A percentile compares a stretch with the other conserved stretches of the same genome.
Conservation (phyloP, 176 grass and related monocot genomes). For the Zea mays region DNA sequence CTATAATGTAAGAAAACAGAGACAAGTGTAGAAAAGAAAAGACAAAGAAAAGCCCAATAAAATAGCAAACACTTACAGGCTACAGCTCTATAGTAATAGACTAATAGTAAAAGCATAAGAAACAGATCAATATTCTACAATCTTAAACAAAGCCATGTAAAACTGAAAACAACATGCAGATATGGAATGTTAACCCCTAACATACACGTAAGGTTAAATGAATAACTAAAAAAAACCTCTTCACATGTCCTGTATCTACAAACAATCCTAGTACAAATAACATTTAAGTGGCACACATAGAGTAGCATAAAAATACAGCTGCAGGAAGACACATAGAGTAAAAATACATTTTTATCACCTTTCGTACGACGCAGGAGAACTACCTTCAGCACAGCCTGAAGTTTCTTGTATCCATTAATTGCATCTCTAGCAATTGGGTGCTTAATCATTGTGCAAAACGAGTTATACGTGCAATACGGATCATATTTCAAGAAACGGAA, state of each 20-base stretch:
- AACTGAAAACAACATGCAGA: background rate
- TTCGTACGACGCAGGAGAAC: slow-evolving; percentile 91
- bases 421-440: slow-evolving; percentile 83
- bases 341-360: slow-evolving; percentile 57
- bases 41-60: background rate
- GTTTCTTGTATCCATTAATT: slow-evolving; percentile 80
- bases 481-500: slow-evolving; percentile 98
- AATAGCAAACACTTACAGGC: slow-evolving; percentile 26
- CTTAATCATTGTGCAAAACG: slow-evolving; percentile 86
- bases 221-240: slow-evolving; percentile 16
- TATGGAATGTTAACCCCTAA: background rate
- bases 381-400: slow-evolving; percentile 82
- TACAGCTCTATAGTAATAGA: background rate
- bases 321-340: slow-evolving; percentile 13
- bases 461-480: slow-evolving; percentile 73
- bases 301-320: no score
- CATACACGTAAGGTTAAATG: slow-evolving; percentile 12
- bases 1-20: slow-evolving; percentile 2
- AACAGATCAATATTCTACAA: slow-evolving; percentile 10
- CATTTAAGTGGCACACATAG: slow-evolving; percentile 19
- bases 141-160: slow-evolving; percentile 13
- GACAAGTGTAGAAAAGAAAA: slow-evolving; percentile 13
- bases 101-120: slow-evolving; percentile 24
- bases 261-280: slow-evolving; percentile 23
- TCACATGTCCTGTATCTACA: slow-evolving; percentile 12